phyloP scores from a whole-genome alignment of 257 asterid genomes.

The Schizonepeta tenuifolia region DNA sequence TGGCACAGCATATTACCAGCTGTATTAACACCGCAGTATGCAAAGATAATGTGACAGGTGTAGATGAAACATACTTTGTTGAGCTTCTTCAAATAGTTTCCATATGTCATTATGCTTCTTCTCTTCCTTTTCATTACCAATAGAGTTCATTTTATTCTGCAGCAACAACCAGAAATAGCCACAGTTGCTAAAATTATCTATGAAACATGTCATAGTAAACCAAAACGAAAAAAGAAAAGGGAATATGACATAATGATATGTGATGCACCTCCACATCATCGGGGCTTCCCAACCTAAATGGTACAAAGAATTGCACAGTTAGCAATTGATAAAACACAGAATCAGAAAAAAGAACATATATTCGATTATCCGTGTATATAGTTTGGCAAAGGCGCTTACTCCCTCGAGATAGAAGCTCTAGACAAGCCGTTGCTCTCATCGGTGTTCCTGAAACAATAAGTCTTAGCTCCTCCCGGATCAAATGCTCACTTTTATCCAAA shows the following conservation, averaged over 20 bases:
- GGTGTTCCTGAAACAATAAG: slow-evolving; percentile 34
- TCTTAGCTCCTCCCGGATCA: slow-evolving; percentile 13
- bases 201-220: neutral
- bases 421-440: slow-evolving; percentile 42
- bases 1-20: slow-evolving; percentile 24
- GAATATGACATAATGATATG: slow-evolving; percentile 47
- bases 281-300: slow-evolving; percentile 49
- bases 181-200: slow-evolving; percentile 24
- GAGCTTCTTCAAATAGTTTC: slow-evolving; percentile 79
- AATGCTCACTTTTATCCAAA: neutral
- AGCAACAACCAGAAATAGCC: neutral
- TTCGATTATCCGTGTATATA: neutral
- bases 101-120: slow-evolving; percentile 60
- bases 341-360: neutral
- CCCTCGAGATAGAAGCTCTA: slow-evolving; percentile 31
- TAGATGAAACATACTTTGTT: slow-evolving; percentile 53
- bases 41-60: slow-evolving; percentile 7
- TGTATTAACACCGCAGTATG: slow-evolving; percentile 1
- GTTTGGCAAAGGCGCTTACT: slow-evolving; percentile 35
- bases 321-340: slow-evolving; percentile 28
- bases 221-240: neutral
- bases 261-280: slow-evolving; percentile 42
- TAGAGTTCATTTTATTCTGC: slow-evolving; percentile 45
- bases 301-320: slow-evolving; percentile 27
- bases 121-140: slow-evolving; percentile 37